Conservation (phyloP, 225 moss, liverwort and hornwort species). For the Climacium dendroides region DNA sequence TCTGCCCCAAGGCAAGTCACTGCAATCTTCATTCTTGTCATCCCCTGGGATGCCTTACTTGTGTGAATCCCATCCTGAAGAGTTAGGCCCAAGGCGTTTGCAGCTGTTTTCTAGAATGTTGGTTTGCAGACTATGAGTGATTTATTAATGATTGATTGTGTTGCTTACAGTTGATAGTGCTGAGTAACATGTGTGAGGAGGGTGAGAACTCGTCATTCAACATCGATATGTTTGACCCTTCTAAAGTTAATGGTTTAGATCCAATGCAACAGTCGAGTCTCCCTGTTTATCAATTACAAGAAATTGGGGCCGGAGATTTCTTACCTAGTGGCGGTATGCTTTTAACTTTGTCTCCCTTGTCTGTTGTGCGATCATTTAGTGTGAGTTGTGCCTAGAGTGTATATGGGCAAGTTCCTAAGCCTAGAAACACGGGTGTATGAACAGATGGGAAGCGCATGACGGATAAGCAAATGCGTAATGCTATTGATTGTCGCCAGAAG, state of each 20-base stretch:
- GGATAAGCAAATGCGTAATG: conserved; percentile 54
- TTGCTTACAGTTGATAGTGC: conserved; percentile 49
- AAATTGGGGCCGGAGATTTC: conserved; percentile 65
- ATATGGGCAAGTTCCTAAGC: neutral
- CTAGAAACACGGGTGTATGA: neutral
- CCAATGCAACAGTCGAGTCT: conserved; percentile 11
- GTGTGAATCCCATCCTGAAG: neutral
- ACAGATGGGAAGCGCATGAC: conserved; percentile 63
- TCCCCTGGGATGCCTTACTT: neutral
- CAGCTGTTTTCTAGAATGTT: neutral
- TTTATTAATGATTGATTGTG: neutral
- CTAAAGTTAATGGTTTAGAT: conserved; percentile 24
- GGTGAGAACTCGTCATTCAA: conserved; percentile 47
- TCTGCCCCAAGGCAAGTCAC: conserved; percentile 61
- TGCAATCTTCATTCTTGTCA: neutral
- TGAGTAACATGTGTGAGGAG: conserved; percentile 67
- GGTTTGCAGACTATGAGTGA: neutral
- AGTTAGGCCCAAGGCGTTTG: neutral
- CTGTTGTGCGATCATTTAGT: neutral
- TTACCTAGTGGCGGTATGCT: conserved; percentile 57
- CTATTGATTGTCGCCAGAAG: conserved; percentile 58
- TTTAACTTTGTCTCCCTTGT: neutral
- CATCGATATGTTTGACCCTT: conserved; percentile 76
- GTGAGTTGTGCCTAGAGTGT: neutral
- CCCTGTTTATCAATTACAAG: conserved; percentile 59